phyloP scores from a whole-genome alignment of 192 early-diverging fungal species.

The Entophlyctis luteolus region DNA sequence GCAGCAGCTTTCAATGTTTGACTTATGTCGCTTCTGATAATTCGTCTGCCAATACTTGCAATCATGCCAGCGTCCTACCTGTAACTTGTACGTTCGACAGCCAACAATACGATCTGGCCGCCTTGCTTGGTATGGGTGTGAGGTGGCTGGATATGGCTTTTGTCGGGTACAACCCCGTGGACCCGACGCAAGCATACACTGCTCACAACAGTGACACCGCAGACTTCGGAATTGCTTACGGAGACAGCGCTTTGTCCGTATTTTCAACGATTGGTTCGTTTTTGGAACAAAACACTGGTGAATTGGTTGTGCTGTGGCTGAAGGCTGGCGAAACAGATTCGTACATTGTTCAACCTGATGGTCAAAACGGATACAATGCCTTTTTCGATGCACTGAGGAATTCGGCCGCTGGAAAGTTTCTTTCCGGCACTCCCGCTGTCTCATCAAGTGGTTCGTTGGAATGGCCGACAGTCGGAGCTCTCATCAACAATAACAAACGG shows the following conservation, averaged over 20 bases:
- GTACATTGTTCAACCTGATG: not conserved
- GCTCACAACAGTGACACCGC: not conserved
- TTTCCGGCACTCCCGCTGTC: not conserved
- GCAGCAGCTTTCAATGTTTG: not conserved
- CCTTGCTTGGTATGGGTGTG: not conserved
- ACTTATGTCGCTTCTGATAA: not conserved
- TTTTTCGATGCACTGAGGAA: not conserved
- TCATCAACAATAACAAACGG: not conserved
- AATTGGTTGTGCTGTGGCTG: not conserved
- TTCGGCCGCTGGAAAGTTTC: not conserved
- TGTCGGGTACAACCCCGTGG: not conserved
- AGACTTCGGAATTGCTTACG: not conserved
- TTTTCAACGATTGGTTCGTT: not conserved
- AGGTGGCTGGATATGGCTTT: not conserved
- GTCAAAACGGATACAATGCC: not conserved
- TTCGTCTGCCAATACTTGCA: too few relatives aligned
- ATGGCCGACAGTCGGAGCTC: not conserved
- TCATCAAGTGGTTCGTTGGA: too few relatives aligned
- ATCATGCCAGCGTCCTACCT: not conserved
- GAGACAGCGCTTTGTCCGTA: not conserved
- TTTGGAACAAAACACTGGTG: not conserved
- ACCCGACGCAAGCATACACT: not conserved
- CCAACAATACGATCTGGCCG: not conserved
- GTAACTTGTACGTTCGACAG: not conserved
- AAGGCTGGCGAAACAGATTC: not conserved